These are phyloP conservation scores for Apiotrichum gamsii DNA, from an alignment of 1,284 basidiomycete genomes.

Conservation along the genomic window DNA sequence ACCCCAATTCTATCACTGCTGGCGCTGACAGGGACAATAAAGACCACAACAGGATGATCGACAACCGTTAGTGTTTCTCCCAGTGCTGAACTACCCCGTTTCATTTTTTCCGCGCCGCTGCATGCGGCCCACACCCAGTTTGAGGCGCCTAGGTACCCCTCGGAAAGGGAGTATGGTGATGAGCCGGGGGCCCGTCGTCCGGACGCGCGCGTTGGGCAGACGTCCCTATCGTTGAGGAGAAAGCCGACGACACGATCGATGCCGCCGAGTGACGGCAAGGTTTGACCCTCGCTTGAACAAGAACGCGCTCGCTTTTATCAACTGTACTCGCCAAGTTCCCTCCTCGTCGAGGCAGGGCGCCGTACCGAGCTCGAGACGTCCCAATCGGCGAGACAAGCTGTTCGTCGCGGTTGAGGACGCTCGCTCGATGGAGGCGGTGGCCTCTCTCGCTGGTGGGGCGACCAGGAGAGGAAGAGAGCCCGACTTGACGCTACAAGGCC, in stretches of 20 bases:
- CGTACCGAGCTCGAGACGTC: not conserved
- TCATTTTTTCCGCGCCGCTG: constrained; percentile 6
- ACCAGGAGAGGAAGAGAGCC: too few species aligned
- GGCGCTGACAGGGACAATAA: not conserved
- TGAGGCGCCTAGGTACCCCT: too few species aligned
- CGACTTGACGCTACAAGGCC: too few species aligned
- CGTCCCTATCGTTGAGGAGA: not conserved
- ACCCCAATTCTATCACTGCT: not conserved
- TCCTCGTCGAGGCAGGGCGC: not conserved
- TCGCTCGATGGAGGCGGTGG: too few species aligned
- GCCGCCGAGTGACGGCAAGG: not conserved
- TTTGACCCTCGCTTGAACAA: not conserved
- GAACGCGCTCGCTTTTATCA: too few species aligned
- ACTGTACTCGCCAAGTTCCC: not conserved
- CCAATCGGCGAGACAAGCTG: too few species aligned
- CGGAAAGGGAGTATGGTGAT: too few species aligned
- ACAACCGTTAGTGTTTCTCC: constrained; percentile 86
- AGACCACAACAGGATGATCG: constrained; percentile 96
- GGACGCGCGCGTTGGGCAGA: not conserved
- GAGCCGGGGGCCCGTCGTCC: too few species aligned
- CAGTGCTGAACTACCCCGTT: constrained; percentile 8
- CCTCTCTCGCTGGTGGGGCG: too few species aligned
- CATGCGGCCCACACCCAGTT: too few species aligned
- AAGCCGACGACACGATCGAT: not conserved
- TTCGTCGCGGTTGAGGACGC: too few species aligned